Percentiles rank a stretch among this genome's conserved stretches.
These are phyloP conservation scores for Clathrus columnatus DNA, from an alignment of 768 basidiomycete genomes.

Conservation along the genomic window DNA sequence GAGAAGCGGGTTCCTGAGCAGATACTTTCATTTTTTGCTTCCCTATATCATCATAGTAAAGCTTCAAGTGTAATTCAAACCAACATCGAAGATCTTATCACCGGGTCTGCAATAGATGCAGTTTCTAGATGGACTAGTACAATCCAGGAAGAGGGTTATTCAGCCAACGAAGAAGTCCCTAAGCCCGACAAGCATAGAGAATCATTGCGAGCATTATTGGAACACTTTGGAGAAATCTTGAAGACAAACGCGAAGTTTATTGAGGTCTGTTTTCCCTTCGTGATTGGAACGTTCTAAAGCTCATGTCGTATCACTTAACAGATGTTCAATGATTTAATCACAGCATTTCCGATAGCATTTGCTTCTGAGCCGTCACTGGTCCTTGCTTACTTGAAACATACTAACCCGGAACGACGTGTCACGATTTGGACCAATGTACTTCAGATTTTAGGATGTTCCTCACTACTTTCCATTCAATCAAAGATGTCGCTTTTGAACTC, in stretches of 20 bases:
- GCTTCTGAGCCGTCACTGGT: slow-evolving; percentile 35
- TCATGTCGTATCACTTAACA: slow-evolving; percentile 16
- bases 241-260: slow-evolving; percentile 37
- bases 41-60: neutral
- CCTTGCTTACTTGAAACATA: slow-evolving; percentile 41
- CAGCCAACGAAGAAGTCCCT: neutral
- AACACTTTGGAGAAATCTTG: slow-evolving; percentile 42
- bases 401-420: slow-evolving; percentile 22
- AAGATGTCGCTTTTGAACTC: slow-evolving; percentile 24
- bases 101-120: neutral
- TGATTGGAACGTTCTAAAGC: neutral
- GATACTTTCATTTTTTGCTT: neutral
- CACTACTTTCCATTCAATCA: slow-evolving; percentile 11
- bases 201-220: slow-evolving; percentile 36
- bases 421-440: slow-evolving; percentile 45
- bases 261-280: slow-evolving; percentile 30
- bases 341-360: slow-evolving; percentile 33
- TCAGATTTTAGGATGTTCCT: slow-evolving; percentile 22
- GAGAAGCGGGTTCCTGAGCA: neutral
- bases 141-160: neutral
- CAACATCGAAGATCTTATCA: neutral
- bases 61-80: neutral
- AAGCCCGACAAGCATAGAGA: neutral
- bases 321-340: slow-evolving; percentile 37
- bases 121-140: neutral